Evolutionary conservation across 164 flowering plant genomes (phyloP).

Genomic region (Tetracentron sinense): DNA sequence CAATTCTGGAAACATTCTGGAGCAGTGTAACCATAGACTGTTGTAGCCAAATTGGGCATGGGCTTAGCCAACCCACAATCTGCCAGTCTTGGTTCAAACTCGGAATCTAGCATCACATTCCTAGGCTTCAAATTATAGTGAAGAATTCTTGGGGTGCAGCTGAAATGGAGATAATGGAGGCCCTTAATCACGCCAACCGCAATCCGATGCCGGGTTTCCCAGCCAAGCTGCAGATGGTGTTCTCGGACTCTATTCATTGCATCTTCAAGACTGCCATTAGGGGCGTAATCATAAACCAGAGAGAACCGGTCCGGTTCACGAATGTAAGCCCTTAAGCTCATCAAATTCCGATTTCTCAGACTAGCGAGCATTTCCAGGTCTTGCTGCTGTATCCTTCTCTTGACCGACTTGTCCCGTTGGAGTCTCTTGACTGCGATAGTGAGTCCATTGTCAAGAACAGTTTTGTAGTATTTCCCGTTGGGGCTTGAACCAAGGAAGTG

Average conservation of each 20-base stretch:
- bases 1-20: conserved; percentile 71
- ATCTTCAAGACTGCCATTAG: conserved; percentile 75
- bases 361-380: conserved; percentile 69
- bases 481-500: conserved; percentile 65
- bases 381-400: conserved; percentile 57
- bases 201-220: conserved; percentile 77
- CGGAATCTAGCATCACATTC: conserved; percentile 81
- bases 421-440: conserved; percentile 74
- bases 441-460: conserved; percentile 71
- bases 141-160: conserved; percentile 57
- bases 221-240: conserved; percentile 58
- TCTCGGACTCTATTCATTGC: conserved; percentile 61
- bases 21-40: conserved; percentile 49
- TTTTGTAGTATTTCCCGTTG: conserved; percentile 61
- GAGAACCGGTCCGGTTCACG: conserved; percentile 54
- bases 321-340: conserved; percentile 85
- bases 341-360: conserved; percentile 66
- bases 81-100: conserved; percentile 72
- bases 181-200: conserved; percentile 89
- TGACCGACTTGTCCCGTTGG: conserved; percentile 45
- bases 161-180: conserved; percentile 71
- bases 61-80: conserved; percentile 73
- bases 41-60: conserved; percentile 42
- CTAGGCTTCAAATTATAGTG: conserved; percentile 79
- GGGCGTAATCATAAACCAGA: conserved; percentile 70